Evolutionary conservation across 768 basidiomycete genomes (phyloP), one percentile per base, ranked within the genome.

Genomic region (Leccinum subgranulosum): DNA sequence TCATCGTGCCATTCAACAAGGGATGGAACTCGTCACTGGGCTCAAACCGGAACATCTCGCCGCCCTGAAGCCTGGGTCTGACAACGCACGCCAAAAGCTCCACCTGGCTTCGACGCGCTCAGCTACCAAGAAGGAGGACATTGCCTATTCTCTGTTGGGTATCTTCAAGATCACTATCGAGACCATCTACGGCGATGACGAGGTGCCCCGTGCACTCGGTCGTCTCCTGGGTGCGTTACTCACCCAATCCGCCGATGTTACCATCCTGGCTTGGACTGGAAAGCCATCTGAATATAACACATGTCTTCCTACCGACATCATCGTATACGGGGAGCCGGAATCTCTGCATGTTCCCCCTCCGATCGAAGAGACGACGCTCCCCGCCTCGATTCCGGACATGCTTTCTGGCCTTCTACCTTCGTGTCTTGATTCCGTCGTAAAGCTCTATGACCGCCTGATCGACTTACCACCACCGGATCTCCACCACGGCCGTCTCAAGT

Each of bases 131-230:
- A 51, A 54, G 11, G 70, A 70, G 54, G 69, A 71, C 25, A 55
- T 57, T 0, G 66, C 68, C 11, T 71, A 71, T 55, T 70, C 64
- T 1, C 33, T 71, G 19, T 54, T 72, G 41, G 70, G 68, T 1
- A 61, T 71, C 25, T 64, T 71, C 29, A 57, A 66, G 15, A 59
- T 64, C 14, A 49, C 55, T 1, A 52, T 71, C 3, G 59, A 60
- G 3, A 48, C 64, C 28, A 52, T 36, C 6, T 71, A 71, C 27
- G 70, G 70, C 5, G 33, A 33, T 3, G 68, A 70, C 41, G 66
- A 69, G 9, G 52, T 60, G 36, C 39, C 51, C 12, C 56, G 59
- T n/a, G 69, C 69, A 0, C 60, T 70, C 19, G 59, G 62, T 6
- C 61, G 70, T 19, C 61, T 72, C 6, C 49, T 67, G 10, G 49